A percentile compares a stretch with the other conserved stretches of the same genome.
phyloP scores from a whole-genome alignment of 495 filamentous ascomycete species.

The Penicillium lividum region DNA sequence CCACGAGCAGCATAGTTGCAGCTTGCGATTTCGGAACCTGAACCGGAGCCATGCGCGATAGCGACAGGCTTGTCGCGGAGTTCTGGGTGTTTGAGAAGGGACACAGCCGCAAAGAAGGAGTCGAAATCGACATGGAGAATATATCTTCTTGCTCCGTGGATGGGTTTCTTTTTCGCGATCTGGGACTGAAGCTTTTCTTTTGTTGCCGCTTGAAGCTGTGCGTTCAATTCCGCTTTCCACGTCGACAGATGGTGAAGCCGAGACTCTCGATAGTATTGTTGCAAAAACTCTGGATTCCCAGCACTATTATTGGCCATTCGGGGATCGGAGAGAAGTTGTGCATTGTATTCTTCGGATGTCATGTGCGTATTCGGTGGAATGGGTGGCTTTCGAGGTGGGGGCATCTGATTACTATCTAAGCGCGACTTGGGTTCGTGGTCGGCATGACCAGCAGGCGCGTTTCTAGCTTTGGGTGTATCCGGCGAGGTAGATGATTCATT shows the following conservation, averaged over 20 bases:
- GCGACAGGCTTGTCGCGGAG: conserved; percentile 80
- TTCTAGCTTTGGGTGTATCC: background rate
- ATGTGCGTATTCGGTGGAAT: conserved; percentile 43
- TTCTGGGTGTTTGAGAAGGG: conserved; percentile 72
- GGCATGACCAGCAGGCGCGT: background rate
- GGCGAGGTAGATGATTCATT: background rate
- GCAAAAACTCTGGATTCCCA: conserved; percentile 86
- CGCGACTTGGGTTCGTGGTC: background rate
- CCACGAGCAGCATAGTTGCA: conserved; percentile 91
- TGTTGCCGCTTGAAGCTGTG: conserved; percentile 76
- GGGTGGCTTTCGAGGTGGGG: conserved; percentile 9
- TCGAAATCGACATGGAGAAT: conserved; percentile 97
- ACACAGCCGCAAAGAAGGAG: conserved; percentile 95
- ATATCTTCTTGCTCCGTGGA: conserved; percentile 69
- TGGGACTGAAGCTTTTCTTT: conserved; percentile 64
- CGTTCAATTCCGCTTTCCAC: conserved; percentile 93
- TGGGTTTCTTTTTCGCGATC: conserved; percentile 44
- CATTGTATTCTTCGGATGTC: conserved; percentile 92
- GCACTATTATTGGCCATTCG: conserved; percentile 80
- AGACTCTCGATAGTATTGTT: conserved; percentile 91
- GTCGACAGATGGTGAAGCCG: conserved; percentile 91
- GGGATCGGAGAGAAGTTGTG: conserved; percentile 75
- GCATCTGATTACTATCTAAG: conserved; percentile 9
- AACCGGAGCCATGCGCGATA: conserved; percentile 78
- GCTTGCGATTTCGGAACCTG: conserved; percentile 91